Evolutionary conservation across 2,329 filamentous ascomycete genomes (phyloP).

Genomic region (Lachnellula suecica): DNA sequence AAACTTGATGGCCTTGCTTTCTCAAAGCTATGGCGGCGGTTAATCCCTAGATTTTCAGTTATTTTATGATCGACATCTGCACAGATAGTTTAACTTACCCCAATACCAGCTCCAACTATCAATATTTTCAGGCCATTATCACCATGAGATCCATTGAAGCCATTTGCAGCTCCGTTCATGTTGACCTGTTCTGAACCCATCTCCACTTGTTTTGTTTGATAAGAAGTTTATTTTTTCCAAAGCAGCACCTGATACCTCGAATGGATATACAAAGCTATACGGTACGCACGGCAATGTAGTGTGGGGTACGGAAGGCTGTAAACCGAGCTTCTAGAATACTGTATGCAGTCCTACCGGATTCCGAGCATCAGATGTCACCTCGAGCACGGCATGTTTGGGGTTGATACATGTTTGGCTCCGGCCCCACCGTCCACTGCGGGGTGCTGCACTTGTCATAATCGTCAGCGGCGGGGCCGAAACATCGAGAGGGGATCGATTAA

Average conservation of each 20-base stretch:
- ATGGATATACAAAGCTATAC: not conserved
- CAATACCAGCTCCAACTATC: conserved; percentile 42
- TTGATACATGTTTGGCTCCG: not conserved
- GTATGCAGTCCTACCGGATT: not conserved
- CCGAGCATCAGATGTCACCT: too few relatives aligned
- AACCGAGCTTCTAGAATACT: too few relatives aligned
- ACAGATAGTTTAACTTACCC: conserved; percentile 20
- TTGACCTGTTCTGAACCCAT: not conserved
- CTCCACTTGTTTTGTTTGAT: not conserved
- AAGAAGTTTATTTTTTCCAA: not conserved
- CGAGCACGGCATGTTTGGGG: not conserved
- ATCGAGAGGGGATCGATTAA: too few relatives aligned
- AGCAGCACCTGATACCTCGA: not conserved
- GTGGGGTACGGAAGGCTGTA: not conserved
- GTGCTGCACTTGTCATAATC: not conserved
- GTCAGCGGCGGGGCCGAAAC: not conserved
- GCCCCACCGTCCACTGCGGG: not conserved
- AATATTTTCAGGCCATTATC: conserved; percentile 10
- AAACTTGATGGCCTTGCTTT: conserved; percentile 20
- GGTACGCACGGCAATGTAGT: not conserved
- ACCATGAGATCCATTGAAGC: not conserved
- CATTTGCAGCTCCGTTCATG: not conserved
- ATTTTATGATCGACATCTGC: not conserved
- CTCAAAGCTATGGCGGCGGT: conserved; percentile 46
- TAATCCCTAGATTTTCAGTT: conserved; percentile 37